Conservation (phyloP, 2,329 filamentous ascomycete genomes). For the Ophiocordyceps australis region DNA sequence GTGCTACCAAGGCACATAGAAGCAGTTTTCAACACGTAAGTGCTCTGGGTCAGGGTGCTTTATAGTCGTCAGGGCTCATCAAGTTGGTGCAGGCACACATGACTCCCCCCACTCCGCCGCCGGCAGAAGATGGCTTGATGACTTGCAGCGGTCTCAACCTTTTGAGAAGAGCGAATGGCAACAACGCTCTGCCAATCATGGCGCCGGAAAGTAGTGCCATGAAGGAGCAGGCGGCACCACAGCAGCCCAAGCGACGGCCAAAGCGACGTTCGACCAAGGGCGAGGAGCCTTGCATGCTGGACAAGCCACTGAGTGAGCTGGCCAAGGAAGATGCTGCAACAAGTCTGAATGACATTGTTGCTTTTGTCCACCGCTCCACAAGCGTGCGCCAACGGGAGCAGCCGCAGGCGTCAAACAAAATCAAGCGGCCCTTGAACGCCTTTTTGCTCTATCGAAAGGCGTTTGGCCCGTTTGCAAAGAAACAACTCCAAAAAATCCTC, state of each 20-base stretch:
- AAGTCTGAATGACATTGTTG: slow-evolving; percentile 61
- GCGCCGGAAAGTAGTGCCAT: too few relatives aligned
- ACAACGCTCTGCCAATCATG: neutral
- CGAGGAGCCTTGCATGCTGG: neutral
- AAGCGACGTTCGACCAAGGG: neutral
- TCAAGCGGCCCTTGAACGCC: slow-evolving; percentile 89
- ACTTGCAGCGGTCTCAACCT: slow-evolving; percentile 18
- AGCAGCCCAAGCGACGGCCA: neutral
- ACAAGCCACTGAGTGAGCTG: slow-evolving; percentile 49
- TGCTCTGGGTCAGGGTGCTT: too few relatives aligned
- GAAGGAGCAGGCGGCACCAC: too few relatives aligned
- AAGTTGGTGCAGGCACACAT: too few relatives aligned
- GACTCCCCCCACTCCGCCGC: slow-evolving; percentile 23
- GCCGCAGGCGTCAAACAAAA: slow-evolving; percentile 45
- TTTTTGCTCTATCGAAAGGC: slow-evolving; percentile 97
- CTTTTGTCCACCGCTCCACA: slow-evolving; percentile 55
- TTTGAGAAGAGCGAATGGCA: too few relatives aligned
- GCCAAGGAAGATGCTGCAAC: slow-evolving; percentile 44
- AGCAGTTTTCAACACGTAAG: too few relatives aligned
- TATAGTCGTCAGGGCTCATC: too few relatives aligned
- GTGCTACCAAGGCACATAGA: too few relatives aligned
- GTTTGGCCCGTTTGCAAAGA: slow-evolving; percentile 22
- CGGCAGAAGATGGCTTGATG: slow-evolving; percentile 10
- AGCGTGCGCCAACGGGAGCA: slow-evolving; percentile 45
- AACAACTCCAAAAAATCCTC: neutral